phyloP scores from a whole-genome alignment of 2,329 filamentous ascomycete genomes.

The Piedraia hortae region DNA sequence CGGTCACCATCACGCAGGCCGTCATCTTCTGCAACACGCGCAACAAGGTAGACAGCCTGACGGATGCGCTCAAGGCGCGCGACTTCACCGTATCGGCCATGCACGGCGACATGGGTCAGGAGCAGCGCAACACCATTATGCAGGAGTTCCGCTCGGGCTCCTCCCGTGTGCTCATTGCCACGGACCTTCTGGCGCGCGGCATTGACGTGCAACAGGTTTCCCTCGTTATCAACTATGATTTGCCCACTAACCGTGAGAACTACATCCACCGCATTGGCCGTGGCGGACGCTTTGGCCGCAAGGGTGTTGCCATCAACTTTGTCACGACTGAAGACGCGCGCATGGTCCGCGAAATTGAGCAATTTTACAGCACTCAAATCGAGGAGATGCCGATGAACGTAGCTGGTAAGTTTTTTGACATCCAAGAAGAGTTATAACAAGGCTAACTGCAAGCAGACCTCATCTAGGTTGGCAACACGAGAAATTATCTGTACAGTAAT shows the following conservation, averaged over 20 bases:
- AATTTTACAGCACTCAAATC: conserved; percentile 99
- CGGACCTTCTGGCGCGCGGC: conserved; percentile 91
- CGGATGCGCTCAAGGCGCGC: conserved; percentile 86
- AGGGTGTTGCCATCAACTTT: conserved; percentile 99
- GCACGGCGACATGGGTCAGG: conserved; percentile 99
- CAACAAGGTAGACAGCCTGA: conserved; percentile 99
- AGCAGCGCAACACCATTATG: conserved; percentile 97
- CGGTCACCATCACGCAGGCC: conserved; percentile 94
- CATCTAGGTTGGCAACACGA: conserved; percentile 15
- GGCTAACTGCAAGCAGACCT: conserved; percentile 17
- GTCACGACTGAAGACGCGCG: conserved; percentile 96
- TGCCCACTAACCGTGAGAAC: conserved; percentile 97
- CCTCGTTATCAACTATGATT: conserved; percentile 98
- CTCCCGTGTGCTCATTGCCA: conserved; percentile 94
- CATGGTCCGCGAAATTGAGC: conserved; percentile 99
- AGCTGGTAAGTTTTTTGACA: conserved; percentile 27
- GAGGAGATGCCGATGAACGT: conserved; percentile 99
- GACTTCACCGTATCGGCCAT: conserved; percentile 99
- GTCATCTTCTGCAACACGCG: conserved; percentile 99
- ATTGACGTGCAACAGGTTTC: conserved; percentile 99
- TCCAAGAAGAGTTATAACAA: not conserved
- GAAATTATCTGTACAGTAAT: too few species aligned
- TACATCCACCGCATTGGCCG: conserved; percentile 99
- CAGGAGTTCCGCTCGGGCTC: conserved; percentile 99
- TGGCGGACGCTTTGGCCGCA: conserved; percentile 97